These are phyloP conservation scores for Odonthalia washingtoniensis DNA, from an alignment of 31 red algal species.

Conservation along the genomic window DNA sequence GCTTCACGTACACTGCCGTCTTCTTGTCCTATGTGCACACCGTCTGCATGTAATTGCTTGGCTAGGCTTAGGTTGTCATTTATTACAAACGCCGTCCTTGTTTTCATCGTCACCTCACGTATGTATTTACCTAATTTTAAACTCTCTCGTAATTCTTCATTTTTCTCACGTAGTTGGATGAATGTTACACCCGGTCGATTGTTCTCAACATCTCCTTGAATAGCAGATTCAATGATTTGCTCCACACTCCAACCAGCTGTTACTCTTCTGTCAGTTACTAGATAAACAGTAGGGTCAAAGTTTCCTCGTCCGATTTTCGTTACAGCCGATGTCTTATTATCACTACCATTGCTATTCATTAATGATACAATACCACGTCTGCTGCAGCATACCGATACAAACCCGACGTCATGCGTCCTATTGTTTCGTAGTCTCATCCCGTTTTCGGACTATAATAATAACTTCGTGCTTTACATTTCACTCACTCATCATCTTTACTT, in stretches of 20 bases:
- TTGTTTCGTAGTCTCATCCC: no score
- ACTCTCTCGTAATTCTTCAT: slow-evolving; percentile 20
- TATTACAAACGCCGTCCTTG: slow-evolving; percentile 67
- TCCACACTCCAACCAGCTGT: slow-evolving; percentile 27
- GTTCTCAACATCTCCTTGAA: background rate
- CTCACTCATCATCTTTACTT: no score
- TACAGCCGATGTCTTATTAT: no score
- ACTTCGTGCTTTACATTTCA: no score
- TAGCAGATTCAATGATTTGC: slow-evolving; percentile 16
- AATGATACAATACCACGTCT: no score
- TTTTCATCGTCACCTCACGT: slow-evolving; percentile 51
- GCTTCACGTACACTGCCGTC: slow-evolving; percentile 63
- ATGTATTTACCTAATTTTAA: slow-evolving; percentile 45
- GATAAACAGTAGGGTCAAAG: slow-evolving; percentile 40
- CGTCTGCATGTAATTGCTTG: slow-evolving; percentile 73
- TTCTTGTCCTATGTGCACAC: slow-evolving; percentile 95
- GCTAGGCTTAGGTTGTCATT: slow-evolving; percentile 91
- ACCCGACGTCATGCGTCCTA: no score
- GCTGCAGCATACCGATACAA: no score
- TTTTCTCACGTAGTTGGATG: slow-evolving; percentile 62
- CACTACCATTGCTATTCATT: no score
- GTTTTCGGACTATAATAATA: no score
- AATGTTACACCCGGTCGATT: slow-evolving; percentile 31
- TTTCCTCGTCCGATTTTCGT: background rate
- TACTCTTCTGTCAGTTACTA: slow-evolving; percentile 30